These are phyloP conservation scores for Blakeslea trispora DNA, from an alignment of 371 early-diverging fungal species.

Conservation along the genomic window DNA sequence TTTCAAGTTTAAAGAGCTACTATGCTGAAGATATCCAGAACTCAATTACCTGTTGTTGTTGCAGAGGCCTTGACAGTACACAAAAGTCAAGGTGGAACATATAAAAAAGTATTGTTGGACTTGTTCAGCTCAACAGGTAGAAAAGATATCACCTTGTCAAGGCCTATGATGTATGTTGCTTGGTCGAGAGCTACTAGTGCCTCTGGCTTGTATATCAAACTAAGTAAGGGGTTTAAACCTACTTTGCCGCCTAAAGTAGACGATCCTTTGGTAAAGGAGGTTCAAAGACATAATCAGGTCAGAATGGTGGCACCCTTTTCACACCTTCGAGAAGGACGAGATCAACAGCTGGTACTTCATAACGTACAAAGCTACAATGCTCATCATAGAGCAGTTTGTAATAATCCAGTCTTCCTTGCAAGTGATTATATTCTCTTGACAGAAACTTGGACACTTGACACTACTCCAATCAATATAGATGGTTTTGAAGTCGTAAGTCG, in stretches of 20 bases:
- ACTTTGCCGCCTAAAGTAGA: background rate
- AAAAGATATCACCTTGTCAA: background rate
- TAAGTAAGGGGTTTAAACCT: background rate
- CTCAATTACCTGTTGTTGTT: background rate
- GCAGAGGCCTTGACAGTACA: conserved; percentile 1
- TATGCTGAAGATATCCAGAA: background rate
- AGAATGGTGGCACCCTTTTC: background rate
- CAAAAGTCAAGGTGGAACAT: conserved; percentile 1
- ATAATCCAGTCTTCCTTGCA: background rate
- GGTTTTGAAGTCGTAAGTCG: background rate
- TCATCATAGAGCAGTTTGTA: background rate
- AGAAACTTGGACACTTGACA: conserved; percentile 1
- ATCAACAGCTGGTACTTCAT: background rate
- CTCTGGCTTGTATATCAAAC: background rate
- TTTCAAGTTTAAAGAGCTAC: background rate
- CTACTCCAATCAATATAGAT: background rate
- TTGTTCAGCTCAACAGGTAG: background rate
- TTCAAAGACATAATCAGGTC: background rate
- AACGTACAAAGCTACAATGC: background rate
- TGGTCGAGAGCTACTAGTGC: background rate
- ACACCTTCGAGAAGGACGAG: background rate
- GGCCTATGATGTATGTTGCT: background rate
- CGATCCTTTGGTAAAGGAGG: background rate
- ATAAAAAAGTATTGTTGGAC: background rate
- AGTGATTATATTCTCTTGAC: background rate